A percentile compares a stretch with the other conserved stretches of the same genome.
Conservation (phyloP, 371 early-diverging fungal genomes). For the Spiromyces aspiralis region DNA sequence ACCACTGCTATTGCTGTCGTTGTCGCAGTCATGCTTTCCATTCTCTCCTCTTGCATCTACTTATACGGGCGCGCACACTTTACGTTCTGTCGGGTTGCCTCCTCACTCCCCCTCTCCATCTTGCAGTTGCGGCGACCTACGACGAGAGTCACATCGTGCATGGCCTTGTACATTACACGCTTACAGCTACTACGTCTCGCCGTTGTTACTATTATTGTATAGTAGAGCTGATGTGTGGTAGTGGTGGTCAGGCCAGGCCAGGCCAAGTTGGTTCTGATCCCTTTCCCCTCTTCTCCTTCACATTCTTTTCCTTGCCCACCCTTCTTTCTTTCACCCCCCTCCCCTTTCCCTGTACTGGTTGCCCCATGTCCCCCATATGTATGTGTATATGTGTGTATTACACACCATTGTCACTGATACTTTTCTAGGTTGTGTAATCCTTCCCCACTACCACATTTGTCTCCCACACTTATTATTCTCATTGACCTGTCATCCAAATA, state of each 20-base stretch:
- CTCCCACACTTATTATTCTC: too few species aligned
- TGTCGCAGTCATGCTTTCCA: too few species aligned
- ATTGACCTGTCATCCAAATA: too few species aligned
- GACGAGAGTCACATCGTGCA: too few species aligned
- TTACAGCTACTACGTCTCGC: not conserved
- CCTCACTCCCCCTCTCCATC: not conserved
- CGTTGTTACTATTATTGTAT: not conserved
- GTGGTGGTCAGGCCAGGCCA: not conserved
- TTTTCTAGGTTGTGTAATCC: not conserved
- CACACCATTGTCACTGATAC: not conserved
- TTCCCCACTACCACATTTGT: not conserved
- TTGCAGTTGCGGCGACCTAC: too few species aligned
- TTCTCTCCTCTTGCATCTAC: too few species aligned
- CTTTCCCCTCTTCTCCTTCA: not conserved
- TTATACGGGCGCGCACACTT: not conserved
- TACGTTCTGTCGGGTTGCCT: not conserved
- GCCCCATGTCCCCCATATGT: not conserved
- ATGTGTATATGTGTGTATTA: not conserved
- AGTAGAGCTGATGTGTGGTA: not conserved
- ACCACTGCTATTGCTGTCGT: too few species aligned
- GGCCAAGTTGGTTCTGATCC: not conserved
- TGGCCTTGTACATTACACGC: too few species aligned
- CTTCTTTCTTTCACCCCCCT: too few species aligned
- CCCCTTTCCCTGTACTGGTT: too few species aligned
- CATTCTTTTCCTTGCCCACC: not conserved